Evolutionary conservation across 352 stramenopile genomes (phyloP).

Genomic region (Phytophthora multivora): DNA sequence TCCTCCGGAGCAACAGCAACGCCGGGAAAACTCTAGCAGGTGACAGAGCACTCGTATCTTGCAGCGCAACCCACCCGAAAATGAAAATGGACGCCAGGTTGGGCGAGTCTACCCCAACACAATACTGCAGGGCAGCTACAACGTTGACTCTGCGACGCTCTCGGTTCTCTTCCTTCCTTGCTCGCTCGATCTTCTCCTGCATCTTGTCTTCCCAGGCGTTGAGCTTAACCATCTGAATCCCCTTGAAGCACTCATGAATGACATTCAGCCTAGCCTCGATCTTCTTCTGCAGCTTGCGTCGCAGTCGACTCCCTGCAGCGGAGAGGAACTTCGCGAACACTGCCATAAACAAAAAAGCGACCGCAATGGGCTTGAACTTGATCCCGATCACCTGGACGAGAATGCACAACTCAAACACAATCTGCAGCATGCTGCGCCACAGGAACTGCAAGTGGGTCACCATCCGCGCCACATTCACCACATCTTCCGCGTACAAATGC

Average conservation of each 20-base stretch:
- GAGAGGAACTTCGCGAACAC: slow-evolving; percentile 29
- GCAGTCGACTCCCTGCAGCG: slow-evolving; percentile 22
- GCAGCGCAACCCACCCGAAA: slow-evolving; percentile 42
- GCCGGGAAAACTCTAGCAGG: slow-evolving; percentile 42
- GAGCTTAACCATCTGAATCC: slow-evolving; percentile 63
- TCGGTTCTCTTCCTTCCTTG: slow-evolving; percentile 44
- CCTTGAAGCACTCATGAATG: slow-evolving; percentile 56
- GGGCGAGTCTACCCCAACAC: slow-evolving; percentile 33
- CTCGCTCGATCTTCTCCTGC: slow-evolving; percentile 41
- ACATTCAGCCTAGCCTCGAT: slow-evolving; percentile 37
- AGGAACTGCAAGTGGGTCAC: slow-evolving; percentile 36
- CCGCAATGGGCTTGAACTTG: slow-evolving; percentile 31
- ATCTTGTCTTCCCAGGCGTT: slow-evolving; percentile 65
- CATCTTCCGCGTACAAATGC: slow-evolving; percentile 41
- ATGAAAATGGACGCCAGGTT: slow-evolving; percentile 47
- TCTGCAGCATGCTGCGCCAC: slow-evolving; percentile 36
- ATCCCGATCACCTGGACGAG: slow-evolving; percentile 45
- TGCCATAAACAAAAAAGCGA: slow-evolving; percentile 32
- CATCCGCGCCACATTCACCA: slow-evolving; percentile 27
- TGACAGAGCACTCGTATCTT: slow-evolving; percentile 31
- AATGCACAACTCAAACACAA: slow-evolving; percentile 41
- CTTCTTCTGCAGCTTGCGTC: slow-evolving; percentile 29
- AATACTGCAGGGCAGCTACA: slow-evolving; percentile 36
- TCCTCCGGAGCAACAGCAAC: slow-evolving; percentile 39
- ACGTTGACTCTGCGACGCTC: slow-evolving; percentile 25